Evolutionary conservation across 345 rosid species (phyloP).

Genomic region (Eucalyptus guilfoylei): DNA sequence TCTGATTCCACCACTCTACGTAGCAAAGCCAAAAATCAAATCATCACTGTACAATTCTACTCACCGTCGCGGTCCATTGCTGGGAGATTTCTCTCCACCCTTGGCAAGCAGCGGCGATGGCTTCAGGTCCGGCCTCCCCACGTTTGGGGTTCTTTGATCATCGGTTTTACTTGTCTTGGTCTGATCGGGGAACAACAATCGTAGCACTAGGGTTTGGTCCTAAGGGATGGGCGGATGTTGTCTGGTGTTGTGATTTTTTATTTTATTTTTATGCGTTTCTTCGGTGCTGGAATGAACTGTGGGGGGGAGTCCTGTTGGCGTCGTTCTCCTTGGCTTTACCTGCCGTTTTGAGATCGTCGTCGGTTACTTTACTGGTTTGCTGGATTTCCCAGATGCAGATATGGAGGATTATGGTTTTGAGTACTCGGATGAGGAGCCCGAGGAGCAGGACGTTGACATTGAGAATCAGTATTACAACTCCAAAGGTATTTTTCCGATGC

Average conservation of each 20-base stretch:
- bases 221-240: not conserved
- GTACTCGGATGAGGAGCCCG: conserved; percentile 98
- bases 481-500: conserved; percentile 32
- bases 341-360: not conserved
- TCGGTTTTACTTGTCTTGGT: not conserved
- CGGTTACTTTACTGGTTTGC: not conserved
- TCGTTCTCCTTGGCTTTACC: not conserved
- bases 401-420: conserved; percentile 99
- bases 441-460: conserved; percentile 94
- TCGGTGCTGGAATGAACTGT: not conserved
- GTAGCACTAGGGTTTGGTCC: not conserved
- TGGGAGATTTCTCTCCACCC: not conserved
- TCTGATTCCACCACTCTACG: not conserved
- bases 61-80: not conserved
- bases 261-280: not conserved
- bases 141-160: not conserved
- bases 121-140: not conserved
- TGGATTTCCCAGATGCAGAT: conserved; percentile 69
- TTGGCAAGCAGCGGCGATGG: not conserved
- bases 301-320: not conserved
- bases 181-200: not conserved
- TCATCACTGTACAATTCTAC: not conserved
- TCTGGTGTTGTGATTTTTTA: not conserved
- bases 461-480: conserved; percentile 98
- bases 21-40: not conserved